Conservation (phyloP, 208 protist genomes). For the Trypanosomatidae sp. region DNA sequence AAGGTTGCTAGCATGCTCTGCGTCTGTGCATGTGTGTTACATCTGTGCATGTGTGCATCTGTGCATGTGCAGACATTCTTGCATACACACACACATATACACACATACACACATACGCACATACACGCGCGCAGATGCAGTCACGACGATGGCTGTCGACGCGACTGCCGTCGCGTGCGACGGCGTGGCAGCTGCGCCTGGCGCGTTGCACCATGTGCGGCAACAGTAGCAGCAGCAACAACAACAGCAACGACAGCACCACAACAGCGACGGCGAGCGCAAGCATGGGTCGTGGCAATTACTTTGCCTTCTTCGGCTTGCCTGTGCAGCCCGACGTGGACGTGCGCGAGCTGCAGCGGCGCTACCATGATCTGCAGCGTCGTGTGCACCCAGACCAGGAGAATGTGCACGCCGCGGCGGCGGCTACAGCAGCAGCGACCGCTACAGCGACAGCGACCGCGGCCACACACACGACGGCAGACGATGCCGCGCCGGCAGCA, state of each 20-base stretch:
- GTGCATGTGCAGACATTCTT: too few relatives aligned
- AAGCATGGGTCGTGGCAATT: conserved; percentile 27
- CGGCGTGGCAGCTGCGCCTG: too few relatives aligned
- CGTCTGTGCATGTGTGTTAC: too few relatives aligned
- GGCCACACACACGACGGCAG: not conserved
- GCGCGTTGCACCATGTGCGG: too few relatives aligned
- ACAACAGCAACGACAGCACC: not conserved
- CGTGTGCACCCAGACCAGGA: conserved; percentile 65
- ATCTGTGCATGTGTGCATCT: too few relatives aligned
- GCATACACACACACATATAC: too few relatives aligned
- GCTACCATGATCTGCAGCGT: conserved; percentile 63
- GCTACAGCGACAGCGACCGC: not conserved
- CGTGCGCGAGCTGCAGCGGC: conserved; percentile 35
- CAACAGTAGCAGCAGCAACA: not conserved
- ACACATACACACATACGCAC: too few relatives aligned
- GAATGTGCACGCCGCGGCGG: conserved; percentile 18
- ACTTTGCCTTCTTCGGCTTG: conserved; percentile 59
- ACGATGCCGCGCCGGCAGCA: conserved; percentile 1
- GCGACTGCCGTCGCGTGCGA: too few relatives aligned
- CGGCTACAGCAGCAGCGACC: conserved; percentile 4
- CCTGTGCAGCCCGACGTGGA: conserved; percentile 27
- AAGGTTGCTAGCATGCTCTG: too few relatives aligned
- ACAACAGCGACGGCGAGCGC: conserved; percentile 7
- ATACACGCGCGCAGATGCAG: too few relatives aligned
- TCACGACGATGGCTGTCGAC: too few relatives aligned